Percentiles rank a stretch among this genome's conserved stretches.
phyloP scores from a whole-genome alignment of 2,329 filamentous ascomycete genomes.

The Neoarthrinium moseri region DNA sequence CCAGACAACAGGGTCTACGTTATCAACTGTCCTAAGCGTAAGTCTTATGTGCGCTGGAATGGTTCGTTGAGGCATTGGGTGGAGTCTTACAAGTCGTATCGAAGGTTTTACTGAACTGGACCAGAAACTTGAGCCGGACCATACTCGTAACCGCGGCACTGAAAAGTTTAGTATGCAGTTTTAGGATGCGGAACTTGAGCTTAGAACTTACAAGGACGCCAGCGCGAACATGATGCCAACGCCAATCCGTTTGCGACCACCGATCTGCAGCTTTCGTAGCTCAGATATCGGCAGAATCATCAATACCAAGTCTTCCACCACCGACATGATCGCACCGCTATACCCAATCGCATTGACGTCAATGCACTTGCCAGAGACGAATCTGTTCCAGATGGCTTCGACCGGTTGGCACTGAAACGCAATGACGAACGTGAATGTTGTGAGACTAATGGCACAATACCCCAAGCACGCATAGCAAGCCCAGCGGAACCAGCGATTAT shows the following conservation, averaged over 20 bases:
- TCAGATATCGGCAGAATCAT: conserved; percentile 58
- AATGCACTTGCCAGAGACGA: conserved; percentile 42
- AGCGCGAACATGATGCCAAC: conserved; percentile 66
- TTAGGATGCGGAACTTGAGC: background rate
- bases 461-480: conserved; percentile 6
- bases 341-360: conserved; percentile 65
- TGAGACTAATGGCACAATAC: background rate
- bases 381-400: conserved; percentile 4
- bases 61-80: background rate
- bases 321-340: conserved; percentile 65
- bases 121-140: conserved; percentile 20
- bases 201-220: conserved; percentile 38
- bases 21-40: conserved; percentile 15
- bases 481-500: background rate
- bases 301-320: conserved; percentile 66
- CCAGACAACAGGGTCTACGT: conserved; percentile 20
- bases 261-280: conserved; percentile 49
- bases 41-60: background rate
- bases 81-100: conserved; percentile 20
- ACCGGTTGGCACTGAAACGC: conserved; percentile 6
- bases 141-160: conserved; percentile 21
- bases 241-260: conserved; percentile 64
- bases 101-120: conserved; percentile 14
- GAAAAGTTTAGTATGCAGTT: background rate
- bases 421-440: conserved; percentile 3